Conservation (phyloP, 805 yeast genomes). For the Yueomyces sp. region DNA sequence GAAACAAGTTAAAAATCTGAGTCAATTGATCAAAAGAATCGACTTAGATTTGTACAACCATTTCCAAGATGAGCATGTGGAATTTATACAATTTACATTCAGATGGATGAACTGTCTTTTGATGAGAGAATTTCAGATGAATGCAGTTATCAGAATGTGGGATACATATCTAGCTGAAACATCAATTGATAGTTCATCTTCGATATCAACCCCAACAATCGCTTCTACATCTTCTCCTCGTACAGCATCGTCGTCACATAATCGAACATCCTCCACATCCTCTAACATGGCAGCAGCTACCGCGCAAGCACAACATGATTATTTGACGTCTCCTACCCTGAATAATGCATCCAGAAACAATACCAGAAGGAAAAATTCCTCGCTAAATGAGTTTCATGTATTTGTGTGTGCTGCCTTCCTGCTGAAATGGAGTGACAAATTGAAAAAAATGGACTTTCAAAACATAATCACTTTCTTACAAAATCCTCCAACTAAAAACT, state of each 20-base stretch:
- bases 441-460: conserved; percentile 83
- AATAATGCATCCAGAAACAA: conserved; percentile 1
- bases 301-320: conserved; percentile 7
- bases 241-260: conserved; percentile 5
- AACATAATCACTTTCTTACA: conserved; percentile 86
- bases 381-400: conserved; percentile 75
- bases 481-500: conserved; percentile 70
- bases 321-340: conserved; percentile 1
- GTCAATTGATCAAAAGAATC: conserved; percentile 65
- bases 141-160: conserved; percentile 87
- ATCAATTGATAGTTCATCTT: conserved; percentile 26
- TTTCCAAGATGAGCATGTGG: conserved; percentile 70
- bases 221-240: conserved; percentile 1
- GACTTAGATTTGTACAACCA: conserved; percentile 64
- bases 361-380: conserved; percentile 15
- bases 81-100: conserved; percentile 89
- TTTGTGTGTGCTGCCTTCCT: conserved; percentile 96
- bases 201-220: conserved; percentile 6
- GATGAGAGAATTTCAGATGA: conserved; percentile 82
- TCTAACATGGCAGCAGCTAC: conserved; percentile 7
- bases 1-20: conserved; percentile 73
- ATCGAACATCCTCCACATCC: conserved; percentile 7
- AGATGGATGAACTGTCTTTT: conserved; percentile 98
- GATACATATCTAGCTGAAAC: conserved; percentile 78
- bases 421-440: conserved; percentile 69